Conservation (phyloP, 441 rosid species). For the Pelargonium myrrhifolium region DNA sequence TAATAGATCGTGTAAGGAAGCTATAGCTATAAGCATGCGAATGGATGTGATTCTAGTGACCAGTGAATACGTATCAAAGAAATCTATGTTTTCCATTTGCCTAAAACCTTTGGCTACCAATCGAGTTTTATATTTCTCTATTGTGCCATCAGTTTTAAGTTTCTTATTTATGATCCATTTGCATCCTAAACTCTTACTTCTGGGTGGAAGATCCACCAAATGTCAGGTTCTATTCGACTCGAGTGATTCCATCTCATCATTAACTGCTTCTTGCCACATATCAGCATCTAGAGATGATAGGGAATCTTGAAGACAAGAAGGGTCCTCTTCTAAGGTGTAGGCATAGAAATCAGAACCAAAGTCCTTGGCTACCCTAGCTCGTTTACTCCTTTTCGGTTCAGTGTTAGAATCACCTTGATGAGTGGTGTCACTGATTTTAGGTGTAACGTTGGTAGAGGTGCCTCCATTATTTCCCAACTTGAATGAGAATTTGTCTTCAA, state of each 20-base stretch:
- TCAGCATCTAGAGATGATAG: neutral
- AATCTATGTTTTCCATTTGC: neutral
- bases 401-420: neutral
- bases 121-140: neutral
- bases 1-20: no score
- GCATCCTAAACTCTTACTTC: neutral
- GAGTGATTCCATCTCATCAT: neutral
- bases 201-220: neutral
- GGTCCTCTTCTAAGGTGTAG: neutral
- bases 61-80: neutral
- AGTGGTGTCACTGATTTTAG: neutral
- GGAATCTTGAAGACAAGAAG: neutral
- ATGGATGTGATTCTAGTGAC: no score
- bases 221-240: neutral
- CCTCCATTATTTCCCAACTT: neutral
- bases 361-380: no score
- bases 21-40: no score
- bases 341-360: neutral
- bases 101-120: neutral
- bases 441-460: neutral
- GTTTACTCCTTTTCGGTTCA: neutral
- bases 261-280: neutral
- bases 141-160: neutral
- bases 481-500: neutral
- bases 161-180: neutral